Conservation (phyloP, 768 basidiomycete species). For the Kondoa subrosea region DNA sequence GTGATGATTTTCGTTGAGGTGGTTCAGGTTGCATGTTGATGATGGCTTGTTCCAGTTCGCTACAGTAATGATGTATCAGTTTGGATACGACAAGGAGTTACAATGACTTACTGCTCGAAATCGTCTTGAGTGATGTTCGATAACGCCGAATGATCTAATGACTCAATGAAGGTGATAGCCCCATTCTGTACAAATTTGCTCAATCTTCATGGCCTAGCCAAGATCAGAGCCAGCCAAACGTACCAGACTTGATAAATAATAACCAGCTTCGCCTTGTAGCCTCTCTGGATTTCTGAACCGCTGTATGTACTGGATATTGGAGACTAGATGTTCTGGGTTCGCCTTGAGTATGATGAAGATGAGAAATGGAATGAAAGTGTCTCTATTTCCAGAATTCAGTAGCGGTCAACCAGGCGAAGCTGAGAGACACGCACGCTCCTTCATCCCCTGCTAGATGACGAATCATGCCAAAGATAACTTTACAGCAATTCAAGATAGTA, state of each 20-base stretch:
- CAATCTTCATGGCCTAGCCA: background rate
- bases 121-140: constrained; percentile 88
- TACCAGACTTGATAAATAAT: constrained; percentile 89
- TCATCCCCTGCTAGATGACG: constrained; percentile 3
- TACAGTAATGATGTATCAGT: background rate
- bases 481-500: constrained; percentile 92
- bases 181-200: constrained; percentile 59
- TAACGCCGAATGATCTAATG: constrained; percentile 86
- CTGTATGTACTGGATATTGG: constrained; percentile 96
- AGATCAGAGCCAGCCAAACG: constrained; percentile 28
- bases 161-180: constrained; percentile 91
- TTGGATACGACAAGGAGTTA: constrained; percentile 6
- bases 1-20: background rate
- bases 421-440: background rate
- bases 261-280: constrained; percentile 85
- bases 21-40: background rate
- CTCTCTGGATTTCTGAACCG: constrained; percentile 80
- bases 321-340: constrained; percentile 82
- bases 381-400: constrained; percentile 57
- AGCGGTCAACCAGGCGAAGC: constrained; percentile 71
- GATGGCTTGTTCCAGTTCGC: constrained; percentile 1
- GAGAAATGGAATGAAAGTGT: constrained; percentile 82
- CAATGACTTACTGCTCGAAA: constrained; percentile 53
- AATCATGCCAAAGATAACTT: constrained; percentile 73
- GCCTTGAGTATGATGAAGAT: constrained; percentile 85